A percentile compares a stretch with the other conserved stretches of the same genome.
Conservation (phyloP, 2,329 filamentous ascomycete species). For the Spiromastix sp. region DNA sequence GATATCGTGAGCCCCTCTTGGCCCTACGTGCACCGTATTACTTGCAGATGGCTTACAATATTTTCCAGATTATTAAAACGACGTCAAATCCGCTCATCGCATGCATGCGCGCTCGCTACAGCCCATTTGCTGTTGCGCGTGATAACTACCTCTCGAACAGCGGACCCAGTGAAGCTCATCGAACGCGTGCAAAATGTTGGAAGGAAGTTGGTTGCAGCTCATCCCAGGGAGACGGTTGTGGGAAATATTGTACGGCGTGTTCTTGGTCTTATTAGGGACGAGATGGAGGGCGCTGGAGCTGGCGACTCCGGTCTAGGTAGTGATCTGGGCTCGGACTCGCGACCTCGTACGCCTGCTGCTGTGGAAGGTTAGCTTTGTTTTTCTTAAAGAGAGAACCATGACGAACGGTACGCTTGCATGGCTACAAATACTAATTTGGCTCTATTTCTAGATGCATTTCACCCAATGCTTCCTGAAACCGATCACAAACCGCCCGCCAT, state of each 20-base stretch:
- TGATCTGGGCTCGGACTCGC: conserved; percentile 49
- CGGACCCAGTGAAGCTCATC: conserved; percentile 67
- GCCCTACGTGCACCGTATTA: background rate
- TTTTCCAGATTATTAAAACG: conserved; percentile 69
- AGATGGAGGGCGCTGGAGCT: conserved; percentile 71
- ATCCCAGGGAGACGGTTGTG: conserved; percentile 82
- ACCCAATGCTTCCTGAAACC: too few species aligned
- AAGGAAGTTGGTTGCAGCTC: conserved; percentile 65
- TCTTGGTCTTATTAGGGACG: conserved; percentile 80
- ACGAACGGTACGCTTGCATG: too few species aligned
- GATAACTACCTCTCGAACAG: conserved; percentile 69
- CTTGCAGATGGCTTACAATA: conserved; percentile 4
- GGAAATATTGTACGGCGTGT: conserved; percentile 91
- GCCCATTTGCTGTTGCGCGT: conserved; percentile 80
- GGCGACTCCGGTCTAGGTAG: conserved; percentile 44
- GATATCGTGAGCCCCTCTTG: conserved; percentile 51
- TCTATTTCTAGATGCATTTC: too few species aligned
- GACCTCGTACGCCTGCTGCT: conserved; percentile 31
- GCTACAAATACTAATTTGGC: too few species aligned
- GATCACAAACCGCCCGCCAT: conserved; percentile 12
- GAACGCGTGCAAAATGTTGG: conserved; percentile 71
- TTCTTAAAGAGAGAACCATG: too few species aligned
- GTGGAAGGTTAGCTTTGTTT: too few species aligned
- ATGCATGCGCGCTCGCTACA: conserved; percentile 83
- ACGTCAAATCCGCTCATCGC: conserved; percentile 77